phyloP scores from a whole-genome alignment of 208 protist species.

The Tritrichomonas musculus region DNA sequence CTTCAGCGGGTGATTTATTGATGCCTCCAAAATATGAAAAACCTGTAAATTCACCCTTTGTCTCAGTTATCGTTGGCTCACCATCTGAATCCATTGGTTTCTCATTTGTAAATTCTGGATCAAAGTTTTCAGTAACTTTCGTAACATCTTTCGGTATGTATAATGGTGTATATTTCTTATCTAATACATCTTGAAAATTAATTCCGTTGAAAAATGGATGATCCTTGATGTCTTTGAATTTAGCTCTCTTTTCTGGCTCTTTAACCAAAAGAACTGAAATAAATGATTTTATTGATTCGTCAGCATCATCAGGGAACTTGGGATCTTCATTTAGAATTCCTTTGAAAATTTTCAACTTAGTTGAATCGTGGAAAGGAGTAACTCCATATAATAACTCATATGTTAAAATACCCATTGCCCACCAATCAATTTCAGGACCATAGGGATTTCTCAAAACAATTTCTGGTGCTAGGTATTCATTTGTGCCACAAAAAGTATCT shows the following conservation, averaged over 20 bases:
- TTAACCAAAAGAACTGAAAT: not conserved
- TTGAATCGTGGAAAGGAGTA: not conserved
- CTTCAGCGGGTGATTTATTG: too few species aligned
- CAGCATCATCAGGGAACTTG: not conserved
- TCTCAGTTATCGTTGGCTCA: not conserved
- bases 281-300: not conserved
- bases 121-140: not conserved
- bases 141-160: not conserved
- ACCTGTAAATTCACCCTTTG: not conserved
- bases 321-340: not conserved
- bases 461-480: constrained; percentile 30
- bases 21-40: not conserved
- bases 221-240: not conserved
- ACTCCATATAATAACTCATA: constrained; percentile 2
- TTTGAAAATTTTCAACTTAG: not conserved
- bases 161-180: not conserved
- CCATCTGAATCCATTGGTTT: not conserved
- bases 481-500: constrained; percentile 19
- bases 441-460: not conserved
- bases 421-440: not conserved
- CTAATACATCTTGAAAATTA: not conserved
- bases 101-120: not conserved
- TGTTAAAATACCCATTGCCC: not conserved
- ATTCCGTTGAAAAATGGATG: not conserved
- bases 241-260: not conserved